Conservation (phyloP, 1,284 basidiomycete genomes). For the Moesziomyces globuligerus region DNA sequence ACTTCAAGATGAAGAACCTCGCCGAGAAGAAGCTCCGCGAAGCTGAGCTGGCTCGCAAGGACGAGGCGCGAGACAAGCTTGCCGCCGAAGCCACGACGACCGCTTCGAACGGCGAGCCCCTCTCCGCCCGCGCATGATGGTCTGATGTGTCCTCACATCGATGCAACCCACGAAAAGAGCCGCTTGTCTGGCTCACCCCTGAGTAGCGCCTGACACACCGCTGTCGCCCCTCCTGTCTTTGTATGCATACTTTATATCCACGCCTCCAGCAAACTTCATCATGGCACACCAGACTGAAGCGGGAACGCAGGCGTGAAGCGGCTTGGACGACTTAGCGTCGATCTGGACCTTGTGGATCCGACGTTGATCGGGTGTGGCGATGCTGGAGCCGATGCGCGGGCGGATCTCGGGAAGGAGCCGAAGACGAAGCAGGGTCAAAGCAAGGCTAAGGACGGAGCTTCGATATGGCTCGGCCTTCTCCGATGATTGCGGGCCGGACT, state of each 20-base stretch:
- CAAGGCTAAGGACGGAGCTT: not conserved
- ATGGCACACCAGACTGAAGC: too few relatives aligned
- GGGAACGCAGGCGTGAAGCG: too few relatives aligned
- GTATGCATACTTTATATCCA: not conserved
- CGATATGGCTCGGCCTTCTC: not conserved
- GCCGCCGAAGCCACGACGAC: too few relatives aligned
- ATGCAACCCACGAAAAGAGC: not conserved
- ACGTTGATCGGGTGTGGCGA: not conserved
- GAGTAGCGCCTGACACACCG: not conserved
- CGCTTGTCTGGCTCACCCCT: not conserved
- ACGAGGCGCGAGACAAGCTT: slow-evolving; percentile 45
- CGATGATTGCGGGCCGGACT: not conserved
- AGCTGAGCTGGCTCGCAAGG: slow-evolving; percentile 58
- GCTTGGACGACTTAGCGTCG: too few relatives aligned
- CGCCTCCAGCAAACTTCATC: not conserved
- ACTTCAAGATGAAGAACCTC: slow-evolving; percentile 63
- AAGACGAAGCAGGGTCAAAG: not conserved
- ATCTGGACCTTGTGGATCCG: too few relatives aligned
- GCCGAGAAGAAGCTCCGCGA: slow-evolving; percentile 62
- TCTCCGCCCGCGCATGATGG: slow-evolving; percentile 2
- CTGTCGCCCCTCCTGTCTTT: not conserved
- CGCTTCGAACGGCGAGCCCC: not conserved
- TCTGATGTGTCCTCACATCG: slow-evolving; percentile 5
- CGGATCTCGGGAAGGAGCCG: not conserved
- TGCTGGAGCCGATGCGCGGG: not conserved